Conservation (phyloP, 441 rosid species). For the Gossypium davidsonii region DNA sequence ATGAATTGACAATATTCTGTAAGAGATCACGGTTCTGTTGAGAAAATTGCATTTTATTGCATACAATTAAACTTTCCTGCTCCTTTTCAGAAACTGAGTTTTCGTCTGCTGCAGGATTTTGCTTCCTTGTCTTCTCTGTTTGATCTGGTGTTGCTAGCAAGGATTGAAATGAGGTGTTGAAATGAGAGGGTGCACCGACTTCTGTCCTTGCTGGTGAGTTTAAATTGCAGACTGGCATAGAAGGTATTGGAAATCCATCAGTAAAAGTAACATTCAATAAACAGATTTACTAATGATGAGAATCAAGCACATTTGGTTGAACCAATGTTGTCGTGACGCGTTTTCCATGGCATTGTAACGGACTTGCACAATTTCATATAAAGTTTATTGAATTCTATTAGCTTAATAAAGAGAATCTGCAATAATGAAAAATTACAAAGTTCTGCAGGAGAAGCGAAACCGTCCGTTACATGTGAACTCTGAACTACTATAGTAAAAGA, state of each 20-base stretch:
- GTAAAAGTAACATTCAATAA: conserved; percentile 21
- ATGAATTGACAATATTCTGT: conserved; percentile 39
- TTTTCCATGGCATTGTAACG: background rate
- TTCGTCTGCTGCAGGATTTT: conserved; percentile 15
- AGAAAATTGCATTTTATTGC: conserved; percentile 21
- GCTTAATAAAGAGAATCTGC: background rate
- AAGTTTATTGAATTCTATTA: background rate
- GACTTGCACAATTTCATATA: background rate
- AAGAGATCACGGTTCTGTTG: conserved; percentile 24
- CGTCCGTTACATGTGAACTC: background rate
- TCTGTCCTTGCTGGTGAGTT: conserved; percentile 45
- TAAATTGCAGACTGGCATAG: conserved; percentile 32
- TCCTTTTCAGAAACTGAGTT: conserved; percentile 27
- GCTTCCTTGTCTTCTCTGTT: conserved; percentile 19
- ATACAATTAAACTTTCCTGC: conserved; percentile 19
- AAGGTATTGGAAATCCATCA: conserved; percentile 48
- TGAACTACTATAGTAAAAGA: background rate
- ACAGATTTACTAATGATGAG: background rate
- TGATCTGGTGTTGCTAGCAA: conserved; percentile 33
- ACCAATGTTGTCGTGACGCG: background rate
- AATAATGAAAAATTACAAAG: background rate
- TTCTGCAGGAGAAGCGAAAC: background rate
- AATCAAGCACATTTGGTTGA: background rate
- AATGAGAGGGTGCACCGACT: conserved; percentile 28
- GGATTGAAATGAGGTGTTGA: conserved; percentile 26